Conservation (phyloP, 1,284 basidiomycete species). For the Leccinum fallax region DNA sequence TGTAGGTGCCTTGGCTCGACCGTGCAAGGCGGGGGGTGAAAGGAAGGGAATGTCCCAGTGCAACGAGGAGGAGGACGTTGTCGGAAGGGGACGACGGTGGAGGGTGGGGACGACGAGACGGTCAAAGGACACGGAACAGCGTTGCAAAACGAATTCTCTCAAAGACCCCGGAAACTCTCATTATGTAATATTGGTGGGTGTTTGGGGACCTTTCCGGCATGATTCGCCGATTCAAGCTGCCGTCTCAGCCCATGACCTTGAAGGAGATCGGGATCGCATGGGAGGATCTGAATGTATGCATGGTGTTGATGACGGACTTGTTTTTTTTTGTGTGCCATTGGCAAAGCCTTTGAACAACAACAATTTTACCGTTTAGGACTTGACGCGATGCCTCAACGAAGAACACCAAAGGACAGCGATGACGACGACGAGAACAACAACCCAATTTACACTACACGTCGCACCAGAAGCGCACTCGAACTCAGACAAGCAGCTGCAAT, state of each 20-base stretch:
- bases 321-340: too few species aligned
- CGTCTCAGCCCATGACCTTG: not conserved
- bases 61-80: slow-evolving; percentile 27
- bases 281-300: not conserved
- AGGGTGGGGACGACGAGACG: slow-evolving; percentile 13
- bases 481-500: slow-evolving; percentile 11
- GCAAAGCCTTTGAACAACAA: too few species aligned
- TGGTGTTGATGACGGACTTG: too few species aligned
- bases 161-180: slow-evolving; percentile 29
- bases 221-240: not conserved
- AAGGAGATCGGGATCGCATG: not conserved
- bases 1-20: slow-evolving; percentile 8
- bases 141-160: slow-evolving; percentile 41
- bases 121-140: slow-evolving; percentile 33
- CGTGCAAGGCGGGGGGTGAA: slow-evolving; percentile 16
- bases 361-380: not conserved
- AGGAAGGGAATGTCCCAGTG: slow-evolving; percentile 15
- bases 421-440: not conserved
- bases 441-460: slow-evolving; percentile 23
- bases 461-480: slow-evolving; percentile 24
- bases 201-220: not conserved
- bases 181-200: slow-evolving; percentile 20
- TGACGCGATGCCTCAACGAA: not conserved
- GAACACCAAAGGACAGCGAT: not conserved
- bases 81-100: not conserved